These are phyloP conservation scores for Protomyces gravidus DNA, from an alignment of 1,139 yeast species.

Conservation along the genomic window DNA sequence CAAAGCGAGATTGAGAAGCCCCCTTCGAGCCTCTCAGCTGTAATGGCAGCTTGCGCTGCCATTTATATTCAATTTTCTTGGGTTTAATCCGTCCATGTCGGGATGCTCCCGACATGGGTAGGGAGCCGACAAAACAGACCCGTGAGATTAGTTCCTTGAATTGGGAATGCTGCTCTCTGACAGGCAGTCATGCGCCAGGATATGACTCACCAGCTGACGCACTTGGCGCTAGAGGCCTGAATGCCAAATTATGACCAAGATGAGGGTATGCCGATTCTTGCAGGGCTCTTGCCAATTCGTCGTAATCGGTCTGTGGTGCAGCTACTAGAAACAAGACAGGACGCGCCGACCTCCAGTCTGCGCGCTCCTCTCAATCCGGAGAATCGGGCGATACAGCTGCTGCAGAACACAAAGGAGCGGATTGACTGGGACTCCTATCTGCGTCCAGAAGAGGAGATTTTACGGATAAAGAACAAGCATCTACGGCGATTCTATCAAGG, in stretches of 20 bases:
- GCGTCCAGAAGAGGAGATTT: slow-evolving; percentile 38
- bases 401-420: slow-evolving; percentile 51
- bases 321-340: slow-evolving; percentile 7
- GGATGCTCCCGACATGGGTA: no score
- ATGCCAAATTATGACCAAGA: slow-evolving; percentile 10
- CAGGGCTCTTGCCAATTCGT: slow-evolving; percentile 21
- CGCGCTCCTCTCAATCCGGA: slow-evolving; percentile 12
- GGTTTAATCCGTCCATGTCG: no score
- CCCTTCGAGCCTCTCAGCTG: no score
- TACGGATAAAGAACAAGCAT: slow-evolving; percentile 34
- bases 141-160: not conserved
- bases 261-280: slow-evolving; percentile 18
- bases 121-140: no score
- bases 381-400: slow-evolving; percentile 52
- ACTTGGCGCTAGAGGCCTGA: not conserved
- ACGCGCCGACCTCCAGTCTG: not conserved
- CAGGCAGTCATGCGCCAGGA: no score
- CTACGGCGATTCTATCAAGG: slow-evolving; percentile 33
- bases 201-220: no score
- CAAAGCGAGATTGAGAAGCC: no score
- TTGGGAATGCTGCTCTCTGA: no score
- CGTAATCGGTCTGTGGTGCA: slow-evolving; percentile 7
- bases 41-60: no score
- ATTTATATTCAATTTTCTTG: no score
- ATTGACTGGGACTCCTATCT: slow-evolving; percentile 50